phyloP scores from a whole-genome alignment of 306 rosid genomes.

The Quercus robur region DNA sequence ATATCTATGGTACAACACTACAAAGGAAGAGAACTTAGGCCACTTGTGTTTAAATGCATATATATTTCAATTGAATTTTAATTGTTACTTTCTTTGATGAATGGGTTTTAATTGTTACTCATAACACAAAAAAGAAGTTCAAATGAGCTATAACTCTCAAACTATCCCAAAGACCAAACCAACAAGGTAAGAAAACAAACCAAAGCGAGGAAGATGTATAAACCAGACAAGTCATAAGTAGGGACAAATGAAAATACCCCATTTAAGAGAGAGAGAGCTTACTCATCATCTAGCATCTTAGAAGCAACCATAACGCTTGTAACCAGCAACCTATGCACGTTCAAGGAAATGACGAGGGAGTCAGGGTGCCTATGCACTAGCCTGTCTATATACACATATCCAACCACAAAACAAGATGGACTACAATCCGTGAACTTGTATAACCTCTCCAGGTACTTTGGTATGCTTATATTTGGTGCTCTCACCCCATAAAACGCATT shows the following conservation, averaged over 20 bases:
- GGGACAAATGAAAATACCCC: neutral
- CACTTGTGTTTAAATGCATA: too few relatives aligned
- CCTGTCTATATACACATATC: slow-evolving; percentile 80
- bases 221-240: too few relatives aligned
- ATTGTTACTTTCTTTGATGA: too few relatives aligned
- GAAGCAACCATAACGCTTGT: slow-evolving; percentile 88
- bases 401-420: slow-evolving; percentile 94
- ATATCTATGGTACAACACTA: too few relatives aligned
- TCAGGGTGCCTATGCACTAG: slow-evolving; percentile 69
- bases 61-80: too few relatives aligned
- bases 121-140: neutral
- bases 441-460: slow-evolving; percentile 89
- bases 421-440: slow-evolving; percentile 86
- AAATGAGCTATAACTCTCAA: too few relatives aligned
- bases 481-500: slow-evolving; percentile 74
- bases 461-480: slow-evolving; percentile 78
- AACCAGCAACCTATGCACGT: slow-evolving; percentile 75
- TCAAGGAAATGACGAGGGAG: slow-evolving; percentile 78
- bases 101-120: too few relatives aligned
- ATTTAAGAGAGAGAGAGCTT: slow-evolving; percentile 33
- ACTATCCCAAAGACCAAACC: too few relatives aligned
- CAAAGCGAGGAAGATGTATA: too few relatives aligned
- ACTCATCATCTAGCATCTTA: slow-evolving; percentile 93
- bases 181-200: too few relatives aligned
- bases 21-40: too few relatives aligned